phyloP scores from a whole-genome alignment of 2,329 filamentous ascomycete species.

The Dothiorella sarmentorum region DNA sequence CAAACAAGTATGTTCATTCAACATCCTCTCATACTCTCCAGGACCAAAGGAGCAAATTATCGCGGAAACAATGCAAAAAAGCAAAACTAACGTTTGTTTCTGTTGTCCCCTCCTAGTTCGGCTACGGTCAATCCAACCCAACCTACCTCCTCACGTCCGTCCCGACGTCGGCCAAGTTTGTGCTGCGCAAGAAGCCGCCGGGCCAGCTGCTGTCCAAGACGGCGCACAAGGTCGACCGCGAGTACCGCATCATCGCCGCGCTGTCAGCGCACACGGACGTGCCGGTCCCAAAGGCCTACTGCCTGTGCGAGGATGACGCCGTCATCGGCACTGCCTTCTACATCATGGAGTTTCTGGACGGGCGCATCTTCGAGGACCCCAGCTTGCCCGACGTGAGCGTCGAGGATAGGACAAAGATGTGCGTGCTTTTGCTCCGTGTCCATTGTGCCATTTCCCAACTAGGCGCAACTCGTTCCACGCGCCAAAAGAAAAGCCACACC shows the following conservation, averaged over 20 bases:
- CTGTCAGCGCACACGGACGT: constrained; percentile 70
- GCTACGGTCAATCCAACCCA: constrained; percentile 95
- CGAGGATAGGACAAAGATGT: constrained; percentile 69
- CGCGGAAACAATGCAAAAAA: not conserved
- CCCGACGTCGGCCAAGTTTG: constrained; percentile 66
- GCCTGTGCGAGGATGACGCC: constrained; percentile 76
- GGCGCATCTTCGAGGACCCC: constrained; percentile 88
- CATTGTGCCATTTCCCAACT: too few species aligned
- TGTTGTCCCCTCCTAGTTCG: constrained; percentile 70
- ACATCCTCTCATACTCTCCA: not conserved
- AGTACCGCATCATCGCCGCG: constrained; percentile 86
- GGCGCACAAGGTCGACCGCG: constrained; percentile 93
- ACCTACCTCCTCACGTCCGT: constrained; percentile 82
- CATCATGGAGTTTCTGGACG: constrained; percentile 93
- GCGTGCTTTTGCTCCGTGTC: constrained; percentile 27
- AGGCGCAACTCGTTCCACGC: too few species aligned
- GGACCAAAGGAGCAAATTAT: too few species aligned
- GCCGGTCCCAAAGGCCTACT: constrained; percentile 78
- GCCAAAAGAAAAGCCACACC: too few species aligned
- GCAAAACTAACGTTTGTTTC: not conserved
- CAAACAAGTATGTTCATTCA: constrained; percentile 67
- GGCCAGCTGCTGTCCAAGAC: constrained; percentile 88
- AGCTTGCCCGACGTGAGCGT: constrained; percentile 69
- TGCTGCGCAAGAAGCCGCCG: constrained; percentile 97
- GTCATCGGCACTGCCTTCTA: constrained; percentile 92